These are phyloP conservation scores for Phytophthora ramorum DNA, from an alignment of 352 stramenopile genomes.

Conservation along the genomic window DNA sequence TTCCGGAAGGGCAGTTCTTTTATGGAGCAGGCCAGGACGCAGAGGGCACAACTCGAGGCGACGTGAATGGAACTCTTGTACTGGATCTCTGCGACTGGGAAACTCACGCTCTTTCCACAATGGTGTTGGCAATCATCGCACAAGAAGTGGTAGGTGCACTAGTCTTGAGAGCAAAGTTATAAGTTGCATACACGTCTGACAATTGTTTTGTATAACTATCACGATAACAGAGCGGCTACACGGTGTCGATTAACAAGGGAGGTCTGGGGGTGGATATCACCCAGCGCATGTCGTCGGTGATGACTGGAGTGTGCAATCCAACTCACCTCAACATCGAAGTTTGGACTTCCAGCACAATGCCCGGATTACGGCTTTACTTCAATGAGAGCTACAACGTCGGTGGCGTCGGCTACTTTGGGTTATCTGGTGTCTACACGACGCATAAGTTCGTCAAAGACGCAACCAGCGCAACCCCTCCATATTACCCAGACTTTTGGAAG, in stretches of 20 bases:
- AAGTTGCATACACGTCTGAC: neutral
- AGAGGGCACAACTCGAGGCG: slow-evolving; percentile 16
- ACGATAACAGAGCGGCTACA: slow-evolving; percentile 36
- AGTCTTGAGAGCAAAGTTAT: neutral
- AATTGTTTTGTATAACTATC: no score
- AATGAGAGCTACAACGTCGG: slow-evolving; percentile 58
- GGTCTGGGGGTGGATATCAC: slow-evolving; percentile 15
- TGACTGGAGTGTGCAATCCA: slow-evolving; percentile 48
- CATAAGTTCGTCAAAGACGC: slow-evolving; percentile 39
- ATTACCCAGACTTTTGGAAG: slow-evolving; percentile 60
- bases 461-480: slow-evolving; percentile 12
- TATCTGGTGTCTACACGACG: slow-evolving; percentile 58
- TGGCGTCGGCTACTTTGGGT: slow-evolving; percentile 47
- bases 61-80: slow-evolving; percentile 29
- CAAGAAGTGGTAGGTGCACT: slow-evolving; percentile 34
- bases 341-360: slow-evolving; percentile 48
- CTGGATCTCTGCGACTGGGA: slow-evolving; percentile 45
- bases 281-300: slow-evolving; percentile 45
- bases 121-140: slow-evolving; percentile 51
- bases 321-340: slow-evolving; percentile 68
- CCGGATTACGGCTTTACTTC: slow-evolving; percentile 42
- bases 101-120: slow-evolving; percentile 42
- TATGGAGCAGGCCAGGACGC: slow-evolving; percentile 27
- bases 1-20: slow-evolving; percentile 17
- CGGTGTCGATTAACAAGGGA: slow-evolving; percentile 32